A percentile compares a stretch with the other conserved stretches of the same genome.
Evolutionary conservation across 495 filamentous ascomycete species (phyloP).

Genomic region (Penicillium tannophilum): DNA sequence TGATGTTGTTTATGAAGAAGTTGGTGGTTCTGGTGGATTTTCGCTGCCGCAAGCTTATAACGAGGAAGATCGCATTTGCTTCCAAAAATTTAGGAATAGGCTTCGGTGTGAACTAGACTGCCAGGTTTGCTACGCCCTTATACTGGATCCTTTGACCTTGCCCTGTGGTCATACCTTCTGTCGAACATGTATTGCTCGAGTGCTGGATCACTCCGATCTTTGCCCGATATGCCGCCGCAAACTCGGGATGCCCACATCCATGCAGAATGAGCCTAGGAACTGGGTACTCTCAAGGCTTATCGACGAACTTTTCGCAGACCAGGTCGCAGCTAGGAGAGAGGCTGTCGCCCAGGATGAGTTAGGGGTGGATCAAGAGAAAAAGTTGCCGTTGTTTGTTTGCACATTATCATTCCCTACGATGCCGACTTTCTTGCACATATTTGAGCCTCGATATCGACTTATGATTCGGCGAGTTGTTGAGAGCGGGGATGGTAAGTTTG

Average conservation of each 20-base stretch:
- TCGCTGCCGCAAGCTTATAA: conserved; percentile 43
- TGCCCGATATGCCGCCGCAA: conserved; percentile 78
- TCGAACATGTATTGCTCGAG: conserved; percentile 70
- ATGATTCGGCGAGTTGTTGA: conserved; percentile 83
- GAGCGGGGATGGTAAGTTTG: conserved; percentile 69
- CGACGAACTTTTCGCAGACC: conserved; percentile 64
- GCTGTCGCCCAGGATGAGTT: conserved; percentile 53
- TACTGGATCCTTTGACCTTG: conserved; percentile 80
- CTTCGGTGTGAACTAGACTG: conserved; percentile 76
- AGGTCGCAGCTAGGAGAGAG: conserved; percentile 58
- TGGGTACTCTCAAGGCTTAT: conserved; percentile 60
- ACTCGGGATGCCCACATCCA: conserved; percentile 61
- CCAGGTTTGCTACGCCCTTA: conserved; percentile 80
- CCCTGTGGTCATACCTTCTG: conserved; percentile 90
- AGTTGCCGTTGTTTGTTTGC: conserved; percentile 78
- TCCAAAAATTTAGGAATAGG: conserved; percentile 60
- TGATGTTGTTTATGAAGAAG: conserved; percentile 54
- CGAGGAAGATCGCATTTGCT: conserved; percentile 51
- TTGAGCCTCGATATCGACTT: conserved; percentile 84
- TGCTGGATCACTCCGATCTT: conserved; percentile 71
- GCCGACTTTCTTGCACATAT: conserved; percentile 86
- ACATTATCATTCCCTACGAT: conserved; percentile 78
- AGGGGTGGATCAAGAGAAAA: conserved; percentile 53
- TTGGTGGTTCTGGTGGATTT: conserved; percentile 16
- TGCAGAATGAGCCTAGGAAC: conserved; percentile 62